Conservation (phyloP, 2,329 filamentous ascomycete genomes). For the Botrytis aclada region DNA sequence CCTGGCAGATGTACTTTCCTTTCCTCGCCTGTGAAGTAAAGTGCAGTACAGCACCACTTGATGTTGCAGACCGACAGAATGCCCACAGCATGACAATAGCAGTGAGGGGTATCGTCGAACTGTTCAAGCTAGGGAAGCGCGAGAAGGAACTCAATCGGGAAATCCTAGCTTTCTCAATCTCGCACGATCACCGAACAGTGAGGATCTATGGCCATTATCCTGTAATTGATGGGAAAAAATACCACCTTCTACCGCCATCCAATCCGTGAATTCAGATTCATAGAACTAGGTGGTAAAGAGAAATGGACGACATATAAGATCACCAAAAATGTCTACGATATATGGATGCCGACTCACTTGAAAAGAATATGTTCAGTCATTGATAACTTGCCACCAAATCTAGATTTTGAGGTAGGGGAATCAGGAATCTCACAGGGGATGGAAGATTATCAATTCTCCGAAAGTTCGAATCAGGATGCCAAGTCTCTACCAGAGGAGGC, state of each 20-base stretch:
- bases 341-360: constrained; percentile 36
- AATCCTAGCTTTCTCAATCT: constrained; percentile 44
- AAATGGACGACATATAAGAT: constrained; percentile 31
- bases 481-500: no score
- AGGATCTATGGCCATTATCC: constrained; percentile 39
- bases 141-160: constrained; percentile 34
- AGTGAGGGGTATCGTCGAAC: constrained; percentile 35
- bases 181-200: constrained; percentile 25
- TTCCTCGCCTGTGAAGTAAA: constrained; percentile 51
- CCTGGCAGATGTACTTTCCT: constrained; percentile 46
- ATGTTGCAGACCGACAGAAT: constrained; percentile 40
- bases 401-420: neutral
- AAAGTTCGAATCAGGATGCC: no score
- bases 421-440: no score
- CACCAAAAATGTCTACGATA: constrained; percentile 36
- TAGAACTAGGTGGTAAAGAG: constrained; percentile 30
- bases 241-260: constrained; percentile 35
- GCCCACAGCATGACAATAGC: constrained; percentile 44
- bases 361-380: constrained; percentile 32
- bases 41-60: constrained; percentile 41
- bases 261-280: constrained; percentile 34
- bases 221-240: constrained; percentile 21
- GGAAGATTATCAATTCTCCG: no score
- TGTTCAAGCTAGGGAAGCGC: constrained; percentile 27
- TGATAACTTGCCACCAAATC: neutral